These are phyloP conservation scores for Cryptosporidium ubiquitum DNA, from an alignment of 169 alveolate species.

Conservation along the genomic window DNA sequence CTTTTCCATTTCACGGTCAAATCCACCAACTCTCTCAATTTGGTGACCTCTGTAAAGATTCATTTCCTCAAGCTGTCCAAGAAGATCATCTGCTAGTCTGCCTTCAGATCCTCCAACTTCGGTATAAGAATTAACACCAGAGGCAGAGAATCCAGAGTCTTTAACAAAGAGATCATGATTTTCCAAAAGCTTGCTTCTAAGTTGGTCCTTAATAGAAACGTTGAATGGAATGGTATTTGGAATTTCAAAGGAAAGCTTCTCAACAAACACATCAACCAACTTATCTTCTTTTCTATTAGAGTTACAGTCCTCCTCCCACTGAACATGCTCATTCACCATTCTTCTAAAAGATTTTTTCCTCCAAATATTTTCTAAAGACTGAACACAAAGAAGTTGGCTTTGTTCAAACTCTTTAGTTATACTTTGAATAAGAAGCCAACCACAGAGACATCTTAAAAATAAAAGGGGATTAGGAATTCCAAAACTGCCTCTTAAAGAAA, in stretches of 20 bases:
- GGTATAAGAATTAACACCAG: neutral
- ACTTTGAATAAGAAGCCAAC: slow-evolving; percentile 82
- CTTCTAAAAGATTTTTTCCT: slow-evolving; percentile 82
- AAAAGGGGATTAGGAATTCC: slow-evolving; percentile 68
- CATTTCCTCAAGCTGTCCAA: slow-evolving; percentile 69
- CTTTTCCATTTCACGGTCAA: slow-evolving; percentile 80
- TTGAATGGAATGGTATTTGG: slow-evolving; percentile 67
- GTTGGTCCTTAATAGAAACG: slow-evolving; percentile 72
- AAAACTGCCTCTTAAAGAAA: slow-evolving; percentile 16
- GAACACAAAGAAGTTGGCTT: slow-evolving; percentile 81
- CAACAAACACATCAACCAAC: slow-evolving; percentile 78
- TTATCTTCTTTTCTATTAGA: slow-evolving; percentile 57
- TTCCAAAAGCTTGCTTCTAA: slow-evolving; percentile 66
- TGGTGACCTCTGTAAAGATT: neutral
- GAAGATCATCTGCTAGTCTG: neutral
- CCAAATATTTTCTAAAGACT: slow-evolving; percentile 82
- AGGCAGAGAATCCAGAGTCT: neutral
- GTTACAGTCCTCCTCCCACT: slow-evolving; percentile 75
- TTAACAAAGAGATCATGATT: slow-evolving; percentile 36
- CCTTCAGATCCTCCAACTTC: neutral
- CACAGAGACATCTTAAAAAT: slow-evolving; percentile 78
- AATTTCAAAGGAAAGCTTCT: slow-evolving; percentile 77
- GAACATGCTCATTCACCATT: slow-evolving; percentile 82
- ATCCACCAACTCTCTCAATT: neutral
- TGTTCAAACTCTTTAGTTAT: slow-evolving; percentile 82